Evolutionary conservation across 371 early-diverging fungal species (phyloP), one percentile per base, ranked within the genome.

Genomic region (Mortierella sp.): DNA sequence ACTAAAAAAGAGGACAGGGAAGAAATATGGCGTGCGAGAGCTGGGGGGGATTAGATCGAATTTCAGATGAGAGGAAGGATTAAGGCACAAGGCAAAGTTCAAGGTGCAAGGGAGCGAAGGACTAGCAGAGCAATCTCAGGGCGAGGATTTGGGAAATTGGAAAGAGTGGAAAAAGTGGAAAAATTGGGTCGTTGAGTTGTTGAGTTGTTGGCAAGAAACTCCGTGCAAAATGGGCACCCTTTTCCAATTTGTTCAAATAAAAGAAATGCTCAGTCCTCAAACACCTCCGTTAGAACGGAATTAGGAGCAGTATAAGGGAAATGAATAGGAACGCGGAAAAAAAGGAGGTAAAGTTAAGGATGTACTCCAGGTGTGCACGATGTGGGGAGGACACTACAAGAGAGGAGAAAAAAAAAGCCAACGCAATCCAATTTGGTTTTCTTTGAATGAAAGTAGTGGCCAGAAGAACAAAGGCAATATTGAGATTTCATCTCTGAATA

Each of bases 281-380:
- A 66, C 66, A 66, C 32, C 58, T 53, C 58, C 66, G 40, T 56
- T 45, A 15, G 43, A 31, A 54, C 17, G 19, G 60, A 51, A 43
- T 26, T 37, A 13, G 34, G 49, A 54, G 43, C 12, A 49, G 40
- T 61, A 45, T 51, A 22, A 28, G 31, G 40, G 13, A 35, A 43
- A 61, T 37, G 55, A 61, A 53, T 53, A 28, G 53, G 19, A 28
- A 53, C 53, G 47, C 47, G 47, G 9, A 53, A 53, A 53, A 61
- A 61, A 61, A 63, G 74, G 60, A 59, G 62, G 45, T 58, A 35
- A 49, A 43, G 51, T 58, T 61, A 43, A 62, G 68, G 68, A 67
- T 59, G 53, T 34, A 23, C 47, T 26, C 31, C 23, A 68, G 54
- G 60, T 40, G 31, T 10, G 35, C 60, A 32, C 32, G 56, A 40